Percentiles rank a stretch among this genome's conserved stretches.
These are phyloP conservation scores for Pseudocercospora vitis DNA, from an alignment of 2,329 filamentous ascomycete species.

Conservation along the genomic window DNA sequence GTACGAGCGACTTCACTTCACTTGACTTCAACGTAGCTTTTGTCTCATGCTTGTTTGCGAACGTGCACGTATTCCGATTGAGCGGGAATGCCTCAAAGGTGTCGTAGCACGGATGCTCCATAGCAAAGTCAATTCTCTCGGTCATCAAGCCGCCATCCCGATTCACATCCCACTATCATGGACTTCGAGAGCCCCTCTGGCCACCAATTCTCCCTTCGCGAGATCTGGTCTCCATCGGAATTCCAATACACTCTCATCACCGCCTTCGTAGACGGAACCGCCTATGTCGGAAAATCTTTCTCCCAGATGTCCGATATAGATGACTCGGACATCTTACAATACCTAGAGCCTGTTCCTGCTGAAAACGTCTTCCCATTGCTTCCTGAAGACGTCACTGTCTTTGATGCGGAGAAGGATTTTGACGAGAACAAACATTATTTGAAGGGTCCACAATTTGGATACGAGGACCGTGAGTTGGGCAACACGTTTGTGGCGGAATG, in stretches of 20 bases:
- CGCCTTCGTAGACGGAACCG: conserved; percentile 33
- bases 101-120: too few relatives aligned
- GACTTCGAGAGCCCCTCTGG: conserved; percentile 35
- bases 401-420: conserved; percentile 20
- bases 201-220: conserved; percentile 33
- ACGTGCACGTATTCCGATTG: too few relatives aligned
- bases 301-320: conserved; percentile 27
- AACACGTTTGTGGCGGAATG: conserved; percentile 35
- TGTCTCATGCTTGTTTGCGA: too few relatives aligned
- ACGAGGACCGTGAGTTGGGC: conserved; percentile 32
- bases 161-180: too few relatives aligned
- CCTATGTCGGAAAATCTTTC: conserved; percentile 28
- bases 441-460: conserved; percentile 36
- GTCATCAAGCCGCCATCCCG: too few relatives aligned
- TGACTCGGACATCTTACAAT: conserved; percentile 28
- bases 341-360: conserved; percentile 28
- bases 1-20: too few relatives aligned
- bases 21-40: too few relatives aligned
- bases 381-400: conserved; percentile 22
- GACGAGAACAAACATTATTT: too few relatives aligned
- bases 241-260: conserved; percentile 30
- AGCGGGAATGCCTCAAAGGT: too few relatives aligned
- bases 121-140: too few relatives aligned
- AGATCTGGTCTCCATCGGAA: conserved; percentile 21
- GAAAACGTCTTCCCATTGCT: conserved; percentile 32